Evolutionary conservation across 1,284 basidiomycete species (phyloP).

Genomic region (Rhizoctonia solani): DNA sequence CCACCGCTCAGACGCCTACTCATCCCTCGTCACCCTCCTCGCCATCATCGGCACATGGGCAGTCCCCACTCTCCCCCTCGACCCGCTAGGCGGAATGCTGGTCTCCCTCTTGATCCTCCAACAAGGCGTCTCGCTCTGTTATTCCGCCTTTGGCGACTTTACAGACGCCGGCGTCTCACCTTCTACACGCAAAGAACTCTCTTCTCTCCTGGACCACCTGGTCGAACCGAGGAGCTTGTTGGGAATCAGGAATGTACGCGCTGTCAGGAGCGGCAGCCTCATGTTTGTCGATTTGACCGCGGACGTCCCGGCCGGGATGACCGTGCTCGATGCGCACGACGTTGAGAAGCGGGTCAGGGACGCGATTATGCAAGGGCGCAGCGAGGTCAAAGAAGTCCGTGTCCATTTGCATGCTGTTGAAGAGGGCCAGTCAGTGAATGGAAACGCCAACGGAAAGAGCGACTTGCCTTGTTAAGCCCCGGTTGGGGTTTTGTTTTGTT

Average conservation of each 20-base stretch:
- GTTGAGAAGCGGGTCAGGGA: constrained; percentile 67
- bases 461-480: constrained; percentile 25
- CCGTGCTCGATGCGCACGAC: constrained; percentile 59
- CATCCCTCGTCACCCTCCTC: constrained; percentile 82
- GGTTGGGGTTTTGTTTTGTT: no score
- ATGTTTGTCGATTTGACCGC: constrained; percentile 77
- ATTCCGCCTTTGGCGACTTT: constrained; percentile 78
- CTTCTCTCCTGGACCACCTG: constrained; percentile 35
- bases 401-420: constrained; percentile 59
- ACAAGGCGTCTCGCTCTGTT: constrained; percentile 77
- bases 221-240: constrained; percentile 47
- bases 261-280: constrained; percentile 74
- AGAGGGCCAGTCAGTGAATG: constrained; percentile 30
- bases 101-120: constrained; percentile 88
- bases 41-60: constrained; percentile 88
- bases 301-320: constrained; percentile 64
- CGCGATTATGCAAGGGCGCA: constrained; percentile 63
- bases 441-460: constrained; percentile 2
- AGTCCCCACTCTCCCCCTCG: constrained; percentile 84
- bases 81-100: constrained; percentile 92
- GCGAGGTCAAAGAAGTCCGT: constrained; percentile 78
- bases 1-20: constrained; percentile 93
- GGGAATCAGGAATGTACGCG: constrained; percentile 68
- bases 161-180: constrained; percentile 79
- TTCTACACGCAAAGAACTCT: constrained; percentile 51